Conservation (phyloP, 306 rosid species). For the Macrotyloma uniflorum region DNA sequence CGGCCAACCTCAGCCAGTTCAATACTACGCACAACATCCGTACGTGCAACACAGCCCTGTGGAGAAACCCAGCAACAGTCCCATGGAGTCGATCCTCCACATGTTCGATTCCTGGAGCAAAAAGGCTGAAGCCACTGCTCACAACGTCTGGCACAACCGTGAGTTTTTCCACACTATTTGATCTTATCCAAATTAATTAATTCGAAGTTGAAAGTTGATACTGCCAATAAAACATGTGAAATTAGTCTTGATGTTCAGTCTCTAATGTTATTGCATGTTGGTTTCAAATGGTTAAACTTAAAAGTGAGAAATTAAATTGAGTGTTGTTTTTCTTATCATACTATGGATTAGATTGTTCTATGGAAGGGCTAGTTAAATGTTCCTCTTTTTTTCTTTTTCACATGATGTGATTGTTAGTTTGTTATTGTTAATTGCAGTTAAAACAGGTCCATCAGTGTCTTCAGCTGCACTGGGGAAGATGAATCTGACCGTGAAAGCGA, state of each 20-base stretch:
- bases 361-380: background rate
- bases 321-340: background rate
- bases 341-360: background rate
- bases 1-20: slow-evolving; percentile 21
- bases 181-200: background rate
- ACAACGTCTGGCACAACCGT: slow-evolving; percentile 63
- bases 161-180: background rate
- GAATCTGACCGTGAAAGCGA: slow-evolving; percentile 52
- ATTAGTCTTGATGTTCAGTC: background rate
- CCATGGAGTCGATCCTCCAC: slow-evolving; percentile 55
- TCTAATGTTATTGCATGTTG: background rate
- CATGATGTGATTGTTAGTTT: background rate
- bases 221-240: too few relatives aligned
- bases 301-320: background rate
- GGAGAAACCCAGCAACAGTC: slow-evolving; percentile 42
- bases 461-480: slow-evolving; percentile 60
- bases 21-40: slow-evolving; percentile 37
- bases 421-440: slow-evolving; percentile 38
- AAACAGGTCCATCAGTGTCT: slow-evolving; percentile 47
- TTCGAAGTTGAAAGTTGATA: background rate
- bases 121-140: slow-evolving; percentile 54
- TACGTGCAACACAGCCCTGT: slow-evolving; percentile 42
- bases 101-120: slow-evolving; percentile 48
- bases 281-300: background rate
- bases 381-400: background rate